These are phyloP conservation scores for Cladophialophora psammophila DNA, from an alignment of 2,329 filamentous ascomycete species.

Conservation along the genomic window DNA sequence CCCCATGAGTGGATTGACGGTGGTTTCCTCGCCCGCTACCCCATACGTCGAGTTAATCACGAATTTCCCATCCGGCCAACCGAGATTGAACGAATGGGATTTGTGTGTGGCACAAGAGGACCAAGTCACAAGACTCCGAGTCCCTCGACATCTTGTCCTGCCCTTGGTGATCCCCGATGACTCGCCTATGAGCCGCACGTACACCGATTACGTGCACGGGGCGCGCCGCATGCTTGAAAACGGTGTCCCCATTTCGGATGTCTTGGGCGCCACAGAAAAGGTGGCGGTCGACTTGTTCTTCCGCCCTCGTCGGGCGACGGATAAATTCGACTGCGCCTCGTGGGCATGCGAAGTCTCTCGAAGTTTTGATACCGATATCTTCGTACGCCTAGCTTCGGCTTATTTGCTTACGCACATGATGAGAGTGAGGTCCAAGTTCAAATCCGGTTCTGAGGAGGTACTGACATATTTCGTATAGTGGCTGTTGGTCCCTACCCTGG, in stretches of 20 bases:
- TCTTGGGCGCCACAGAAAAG: conserved; percentile 25
- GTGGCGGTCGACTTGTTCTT: conserved; percentile 34
- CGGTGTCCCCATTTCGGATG: conserved; percentile 16
- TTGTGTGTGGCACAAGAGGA: conserved; percentile 32
- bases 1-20: neutral
- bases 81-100: conserved; percentile 23
- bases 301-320: conserved; percentile 22
- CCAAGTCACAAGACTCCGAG: conserved; percentile 23
- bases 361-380: conserved; percentile 34
- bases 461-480: conserved; percentile 23
- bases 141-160: conserved; percentile 33
- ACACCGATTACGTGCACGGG: conserved; percentile 32
- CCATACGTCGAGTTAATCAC: conserved; percentile 24
- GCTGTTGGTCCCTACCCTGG: conserved; percentile 30
- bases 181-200: conserved; percentile 34
- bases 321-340: conserved; percentile 34
- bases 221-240: conserved; percentile 32
- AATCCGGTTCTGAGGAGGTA: neutral
- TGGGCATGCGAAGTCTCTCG: conserved; percentile 36
- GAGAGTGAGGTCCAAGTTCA: conserved; percentile 28
- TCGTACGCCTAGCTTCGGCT: conserved; percentile 28
- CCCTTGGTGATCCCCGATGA: conserved; percentile 32
- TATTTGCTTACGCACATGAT: conserved; percentile 35
- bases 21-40: conserved; percentile 3
- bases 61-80: neutral